A percentile compares a stretch with the other conserved stretches of the same genome.
phyloP scores from a whole-genome alignment of 176 grass and related monocot species.

The Aechmea fasciata region DNA sequence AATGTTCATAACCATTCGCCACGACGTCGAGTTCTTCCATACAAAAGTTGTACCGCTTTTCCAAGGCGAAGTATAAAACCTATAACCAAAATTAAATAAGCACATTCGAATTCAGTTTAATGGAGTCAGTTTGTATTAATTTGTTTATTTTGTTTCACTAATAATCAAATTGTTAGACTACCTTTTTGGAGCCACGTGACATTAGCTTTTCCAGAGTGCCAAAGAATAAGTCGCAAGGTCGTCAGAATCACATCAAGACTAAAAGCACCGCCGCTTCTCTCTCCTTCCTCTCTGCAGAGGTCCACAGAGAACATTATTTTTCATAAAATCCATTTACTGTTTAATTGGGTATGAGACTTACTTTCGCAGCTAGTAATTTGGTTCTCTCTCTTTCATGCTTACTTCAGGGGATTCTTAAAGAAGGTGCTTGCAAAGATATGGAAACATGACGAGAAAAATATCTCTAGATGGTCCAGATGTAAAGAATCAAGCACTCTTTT shows the following conservation, averaged over 20 bases:
- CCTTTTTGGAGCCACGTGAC: conserved; percentile 50
- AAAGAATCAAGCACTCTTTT: conserved; percentile 60
- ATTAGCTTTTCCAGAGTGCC: conserved; percentile 41
- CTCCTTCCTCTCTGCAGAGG: conserved; percentile 46
- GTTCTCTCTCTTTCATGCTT: conserved; percentile 6
- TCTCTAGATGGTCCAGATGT: conserved; percentile 52
- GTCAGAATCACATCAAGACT: conserved; percentile 75
- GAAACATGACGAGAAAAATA: conserved; percentile 46
- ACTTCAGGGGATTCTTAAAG: conserved; percentile 78
- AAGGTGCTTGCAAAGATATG: conserved; percentile 68
- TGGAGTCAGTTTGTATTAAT: neutral
- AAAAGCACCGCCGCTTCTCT: conserved; percentile 52
- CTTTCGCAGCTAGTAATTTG: conserved; percentile 14
- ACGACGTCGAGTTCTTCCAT: conserved; percentile 69
- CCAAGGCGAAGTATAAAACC: conserved; percentile 76
- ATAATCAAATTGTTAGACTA: conserved; percentile 8
- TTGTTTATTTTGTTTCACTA: neutral
- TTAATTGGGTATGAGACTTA: neutral
- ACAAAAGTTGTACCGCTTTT: conserved; percentile 91
- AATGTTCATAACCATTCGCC: conserved; percentile 70
- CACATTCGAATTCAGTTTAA: neutral
- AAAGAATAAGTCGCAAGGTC: conserved; percentile 76
- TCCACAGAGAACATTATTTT: conserved; percentile 15
- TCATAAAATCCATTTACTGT: no score
- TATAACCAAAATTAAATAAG: conserved; percentile 25